Evolutionary conservation across 192 early-diverging fungal genomes (phyloP), one percentile per base, ranked within the genome.

Genomic region (Hyaloraphidium curvatum): DNA sequence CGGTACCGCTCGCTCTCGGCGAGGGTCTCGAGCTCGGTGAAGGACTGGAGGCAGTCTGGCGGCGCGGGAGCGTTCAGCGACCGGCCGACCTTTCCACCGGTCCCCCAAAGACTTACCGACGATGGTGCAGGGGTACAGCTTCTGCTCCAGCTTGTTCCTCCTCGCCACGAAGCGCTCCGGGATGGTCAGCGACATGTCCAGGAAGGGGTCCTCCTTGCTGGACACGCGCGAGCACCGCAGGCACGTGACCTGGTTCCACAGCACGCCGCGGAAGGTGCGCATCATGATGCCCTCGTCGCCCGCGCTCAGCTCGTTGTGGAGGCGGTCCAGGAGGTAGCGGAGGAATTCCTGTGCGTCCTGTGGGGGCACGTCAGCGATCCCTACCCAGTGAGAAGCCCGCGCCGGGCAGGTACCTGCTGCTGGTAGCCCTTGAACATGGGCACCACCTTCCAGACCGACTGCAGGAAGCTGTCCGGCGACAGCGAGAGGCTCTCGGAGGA

Each of bases 301-400:
- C 7, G 22, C n/a, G 21, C 28, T 19, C 13, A 61, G 33, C 35
- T 61, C 60, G 3, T n/a, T 29, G 21, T 61, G 60, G 19, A 61
- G 30, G 1, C 30, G 22, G 25, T 62, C 61, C 0, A 62, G 56
- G 2, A 62, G 50, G 3, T 52, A 51, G 5, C 56, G 56, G 9
- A 62, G 30, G 30, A 62, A 62, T 25, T 62, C 61, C 37, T 62
- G 61, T 17, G 53, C 52, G 31, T 62, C 61, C n/a, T n/a, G n/a
- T n/a, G n/a, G n/a, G n/a, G n/a, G n/a, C n/a, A n/a, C n/a, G n/a
- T n/a, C n/a, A n/a, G n/a, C n/a, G n/a, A n/a, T n/a, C n/a, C n/a
- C n/a, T n/a, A n/a, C n/a, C n/a, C n/a, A n/a, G n/a, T n/a, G n/a
- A n/a, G n/a, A n/a, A n/a, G n/a, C n/a, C n/a, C n/a, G n/a, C n/a